Base-by-base conservation (phyloP, 2,329 filamentous ascomycete species). In the Stagonosporopsis cucurbitacearum region DNA sequence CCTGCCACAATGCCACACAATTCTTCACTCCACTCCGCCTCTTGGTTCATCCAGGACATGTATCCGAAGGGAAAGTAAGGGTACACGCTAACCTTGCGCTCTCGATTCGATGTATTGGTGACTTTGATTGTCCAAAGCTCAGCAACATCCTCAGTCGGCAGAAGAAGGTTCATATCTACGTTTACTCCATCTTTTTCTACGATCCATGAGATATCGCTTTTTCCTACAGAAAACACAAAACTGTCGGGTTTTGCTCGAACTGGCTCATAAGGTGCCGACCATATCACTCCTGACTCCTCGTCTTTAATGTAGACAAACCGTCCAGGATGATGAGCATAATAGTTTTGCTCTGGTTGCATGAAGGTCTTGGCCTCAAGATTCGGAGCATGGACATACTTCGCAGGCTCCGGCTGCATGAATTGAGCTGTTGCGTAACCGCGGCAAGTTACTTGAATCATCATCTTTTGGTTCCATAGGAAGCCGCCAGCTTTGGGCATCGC, bases 21-120 rank as follows among this genome's bases (percentile, higher is more conserved):
- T 9, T 82, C 79, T 6, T 72, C 51, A 20, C 79, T 76, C 75
- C 81, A 85, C 59, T 82, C 80, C 32, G 80, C 82, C 28, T 81
- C 81, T 66, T 84, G 83, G 66, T 84, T 85, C 83, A 85, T 86
- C 83, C 83, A 85, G 13, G 83, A 85, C 81, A 84, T 84, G 71
- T 83, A 84, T n/a, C 83, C 83, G 49, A 85, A 78, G 32, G 82
- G 80, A 69, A 85, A 86, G 62, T 84, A 84, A 0, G 83, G 82
- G 55, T 83, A 84, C 26, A 85, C 70, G 66, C 81, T 82, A 58
- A 85, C 67, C 41, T 75, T 79, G 13, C 82, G 78, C 6, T 76
- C 69, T 3, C 77, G 76, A 23, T 66, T 68, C 0, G 81, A 80
- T 7, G 81, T 48, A 60, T 85, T 85, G 15, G 77, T 80, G 23